Evolutionary conservation across 331 rosid species (phyloP).

Genomic region (Acacia concinna): DNA sequence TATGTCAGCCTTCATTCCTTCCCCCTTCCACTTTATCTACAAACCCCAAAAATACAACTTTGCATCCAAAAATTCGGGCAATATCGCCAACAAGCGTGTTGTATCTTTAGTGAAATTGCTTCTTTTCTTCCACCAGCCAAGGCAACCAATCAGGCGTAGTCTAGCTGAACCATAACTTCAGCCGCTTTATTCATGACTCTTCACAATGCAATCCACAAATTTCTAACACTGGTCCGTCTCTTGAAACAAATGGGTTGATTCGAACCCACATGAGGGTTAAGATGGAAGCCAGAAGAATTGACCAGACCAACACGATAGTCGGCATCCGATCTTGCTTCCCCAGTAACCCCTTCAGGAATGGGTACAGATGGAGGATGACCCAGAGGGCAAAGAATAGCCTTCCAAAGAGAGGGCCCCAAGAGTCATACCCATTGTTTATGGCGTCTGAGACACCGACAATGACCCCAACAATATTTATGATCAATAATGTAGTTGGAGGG

Average conservation of each 20-base stretch:
- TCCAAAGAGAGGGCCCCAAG: conserved; percentile 95
- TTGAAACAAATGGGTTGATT: conserved; percentile 71
- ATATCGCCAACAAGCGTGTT: conserved; percentile 12
- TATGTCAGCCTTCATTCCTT: conserved; percentile 48
- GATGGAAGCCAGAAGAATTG: conserved; percentile 74
- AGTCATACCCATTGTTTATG: conserved; percentile 84
- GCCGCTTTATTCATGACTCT: conserved; percentile 25
- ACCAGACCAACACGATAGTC: conserved; percentile 78
- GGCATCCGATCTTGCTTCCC: conserved; percentile 80
- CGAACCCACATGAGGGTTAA: conserved; percentile 88
- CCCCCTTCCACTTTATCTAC: conserved; percentile 66
- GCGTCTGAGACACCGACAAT: conserved; percentile 82
- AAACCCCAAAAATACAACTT: conserved; percentile 55
- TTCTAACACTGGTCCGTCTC: conserved; percentile 80
- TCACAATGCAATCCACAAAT: conserved; percentile 82
- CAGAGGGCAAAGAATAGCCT: conserved; percentile 82
- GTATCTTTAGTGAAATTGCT: conserved; percentile 21
- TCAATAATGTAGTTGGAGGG: conserved; percentile 4
- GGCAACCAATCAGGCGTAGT: conserved; percentile 5
- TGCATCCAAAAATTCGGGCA: conserved; percentile 51
- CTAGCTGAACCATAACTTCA: conserved; percentile 10
- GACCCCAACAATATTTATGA: not conserved
- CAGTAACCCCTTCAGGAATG: conserved; percentile 83
- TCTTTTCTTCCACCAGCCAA: conserved; percentile 28
- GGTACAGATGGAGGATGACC: conserved; percentile 85